Conservation (phyloP, 805 yeast species). For the Candida jianshihensis region DNA sequence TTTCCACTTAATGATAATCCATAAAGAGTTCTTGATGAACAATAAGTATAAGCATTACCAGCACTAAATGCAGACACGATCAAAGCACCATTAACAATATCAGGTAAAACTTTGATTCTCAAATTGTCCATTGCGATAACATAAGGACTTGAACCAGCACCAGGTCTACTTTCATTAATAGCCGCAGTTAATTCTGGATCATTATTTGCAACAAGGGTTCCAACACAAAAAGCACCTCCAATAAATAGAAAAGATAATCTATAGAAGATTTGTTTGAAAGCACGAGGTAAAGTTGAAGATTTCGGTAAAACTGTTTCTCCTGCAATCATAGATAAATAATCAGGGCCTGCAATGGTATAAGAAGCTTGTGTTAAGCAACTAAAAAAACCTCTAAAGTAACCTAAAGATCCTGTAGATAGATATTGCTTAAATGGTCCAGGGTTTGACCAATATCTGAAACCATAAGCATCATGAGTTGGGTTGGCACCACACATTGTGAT, state of each 20-base stretch:
- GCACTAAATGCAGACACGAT: constrained; percentile 75
- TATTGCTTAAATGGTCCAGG: constrained; percentile 55
- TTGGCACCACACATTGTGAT: constrained; percentile 82
- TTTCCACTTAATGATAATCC: constrained; percentile 66
- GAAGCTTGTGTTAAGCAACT: constrained; percentile 65
- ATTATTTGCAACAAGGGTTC: constrained; percentile 65
- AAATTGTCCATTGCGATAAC: constrained; percentile 76
- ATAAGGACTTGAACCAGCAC: constrained; percentile 76
- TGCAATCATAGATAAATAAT: constrained; percentile 77
- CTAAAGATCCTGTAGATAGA: constrained; percentile 46
- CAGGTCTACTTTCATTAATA: constrained; percentile 54
- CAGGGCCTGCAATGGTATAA: constrained; percentile 83
- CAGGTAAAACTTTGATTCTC: constrained; percentile 60
- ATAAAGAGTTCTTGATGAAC: constrained; percentile 62
- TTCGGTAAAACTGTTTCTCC: constrained; percentile 75
- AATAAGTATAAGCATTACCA: constrained; percentile 74
- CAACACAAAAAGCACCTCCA: constrained; percentile 72
- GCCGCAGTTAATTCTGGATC: constrained; percentile 56
- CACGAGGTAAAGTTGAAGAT: constrained; percentile 57
- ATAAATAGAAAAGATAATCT: constrained; percentile 63
- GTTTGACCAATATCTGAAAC: constrained; percentile 44
- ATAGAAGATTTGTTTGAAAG: constrained; percentile 67
- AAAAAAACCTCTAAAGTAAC: constrained; percentile 67
- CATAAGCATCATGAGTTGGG: constrained; percentile 55
- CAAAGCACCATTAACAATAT: constrained; percentile 72